These are phyloP conservation scores for Tagetes patula DNA, from an alignment of 129 eudicot genomes.

Conservation along the genomic window DNA sequence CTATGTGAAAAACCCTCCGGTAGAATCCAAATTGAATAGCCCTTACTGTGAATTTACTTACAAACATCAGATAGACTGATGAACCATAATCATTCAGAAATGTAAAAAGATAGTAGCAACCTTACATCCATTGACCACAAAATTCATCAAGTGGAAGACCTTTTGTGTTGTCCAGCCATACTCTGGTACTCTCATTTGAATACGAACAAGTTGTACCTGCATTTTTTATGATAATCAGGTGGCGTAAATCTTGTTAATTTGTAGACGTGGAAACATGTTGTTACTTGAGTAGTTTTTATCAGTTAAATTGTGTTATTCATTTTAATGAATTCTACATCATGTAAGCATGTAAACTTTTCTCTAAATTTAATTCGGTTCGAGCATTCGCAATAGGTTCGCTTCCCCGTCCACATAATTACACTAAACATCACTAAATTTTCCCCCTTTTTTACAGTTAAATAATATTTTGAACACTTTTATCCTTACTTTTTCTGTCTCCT, in stretches of 20 bases:
- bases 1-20: conserved; percentile 42
- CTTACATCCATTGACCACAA: conserved; percentile 75
- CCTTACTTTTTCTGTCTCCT: no score
- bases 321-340: no score
- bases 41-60: conserved; percentile 42
- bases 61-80: conserved; percentile 21
- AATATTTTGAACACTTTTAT: no score
- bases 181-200: conserved; percentile 70
- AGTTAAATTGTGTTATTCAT: no score
- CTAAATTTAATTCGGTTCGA: no score
- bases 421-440: no score
- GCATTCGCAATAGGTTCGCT: no score
- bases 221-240: conserved; percentile 17
- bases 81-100: conserved; percentile 14
- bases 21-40: conserved; percentile 67
- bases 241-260: not conserved
- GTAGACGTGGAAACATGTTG: not conserved
- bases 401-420: no score
- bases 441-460: no score
- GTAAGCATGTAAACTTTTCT: no score
- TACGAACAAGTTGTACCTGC: conserved; percentile 75
- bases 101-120: conserved; percentile 32
- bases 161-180: conserved; percentile 87
- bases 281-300: no score
- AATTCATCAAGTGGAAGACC: conserved; percentile 77